Percentiles rank a stretch among this genome's conserved stretches.
Conservation (phyloP, 331 rosid species). For the Telfairia occidentalis region DNA sequence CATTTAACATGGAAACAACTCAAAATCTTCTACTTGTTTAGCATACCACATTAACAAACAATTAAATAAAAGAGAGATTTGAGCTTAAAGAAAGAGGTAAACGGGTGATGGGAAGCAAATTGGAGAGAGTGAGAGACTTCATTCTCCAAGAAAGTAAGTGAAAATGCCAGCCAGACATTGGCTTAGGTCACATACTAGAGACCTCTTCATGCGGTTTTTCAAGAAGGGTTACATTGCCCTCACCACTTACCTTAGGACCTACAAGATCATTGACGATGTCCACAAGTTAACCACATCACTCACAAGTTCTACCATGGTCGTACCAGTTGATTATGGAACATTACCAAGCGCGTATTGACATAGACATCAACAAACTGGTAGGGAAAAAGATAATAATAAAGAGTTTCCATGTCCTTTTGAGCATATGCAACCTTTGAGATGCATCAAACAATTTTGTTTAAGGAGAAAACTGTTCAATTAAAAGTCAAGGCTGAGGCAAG, state of each 20-base stretch:
- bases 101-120: too few relatives aligned
- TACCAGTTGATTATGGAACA: constrained; percentile 86
- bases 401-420: constrained; percentile 25
- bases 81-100: too few relatives aligned
- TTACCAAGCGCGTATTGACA: constrained; percentile 90
- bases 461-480: constrained; percentile 18
- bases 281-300: constrained; percentile 83
- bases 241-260: constrained; percentile 64
- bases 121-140: too few relatives aligned
- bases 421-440: constrained; percentile 23
- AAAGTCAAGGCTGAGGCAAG: constrained; percentile 24
- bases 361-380: constrained; percentile 91
- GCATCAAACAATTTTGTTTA: constrained; percentile 10
- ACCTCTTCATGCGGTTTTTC: constrained; percentile 72
- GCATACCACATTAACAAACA: too few relatives aligned
- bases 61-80: too few relatives aligned
- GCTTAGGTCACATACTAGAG: constrained; percentile 61
- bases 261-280: constrained; percentile 60
- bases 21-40: too few relatives aligned
- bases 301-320: constrained; percentile 98
- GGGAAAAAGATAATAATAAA: too few relatives aligned
- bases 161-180: constrained; percentile 95
- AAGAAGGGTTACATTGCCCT: constrained; percentile 91
- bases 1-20: too few relatives aligned
- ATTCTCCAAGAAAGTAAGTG: too few relatives aligned